Percentiles rank a stretch among this genome's conserved stretches.
phyloP scores from a whole-genome alignment of 2,329 filamentous ascomycete species.

The Cladosporium halotolerans region DNA sequence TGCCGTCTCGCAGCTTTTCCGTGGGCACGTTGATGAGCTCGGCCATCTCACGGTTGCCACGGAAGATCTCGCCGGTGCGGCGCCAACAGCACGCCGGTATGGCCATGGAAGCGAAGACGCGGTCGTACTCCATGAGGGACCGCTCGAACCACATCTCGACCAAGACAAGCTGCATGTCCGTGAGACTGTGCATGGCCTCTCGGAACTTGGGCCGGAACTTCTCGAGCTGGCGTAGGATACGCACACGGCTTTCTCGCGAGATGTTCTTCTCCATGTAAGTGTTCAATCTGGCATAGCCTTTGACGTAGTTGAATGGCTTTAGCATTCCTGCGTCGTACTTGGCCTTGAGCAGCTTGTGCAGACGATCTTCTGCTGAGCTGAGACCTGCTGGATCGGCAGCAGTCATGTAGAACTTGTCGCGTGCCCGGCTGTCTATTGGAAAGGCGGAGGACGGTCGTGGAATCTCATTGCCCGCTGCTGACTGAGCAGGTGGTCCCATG shows the following conservation, averaged over 20 bases:
- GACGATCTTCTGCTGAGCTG: slow-evolving; percentile 82
- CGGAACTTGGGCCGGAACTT: slow-evolving; percentile 92
- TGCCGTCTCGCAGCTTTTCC: slow-evolving; percentile 84
- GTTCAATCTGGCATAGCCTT: slow-evolving; percentile 83
- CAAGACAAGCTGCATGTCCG: slow-evolving; percentile 86
- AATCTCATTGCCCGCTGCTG: slow-evolving; percentile 49
- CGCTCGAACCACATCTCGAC: slow-evolving; percentile 99
- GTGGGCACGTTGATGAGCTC: slow-evolving; percentile 90
- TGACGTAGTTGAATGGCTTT: slow-evolving; percentile 97
- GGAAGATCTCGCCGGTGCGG: slow-evolving; percentile 91
- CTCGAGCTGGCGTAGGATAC: slow-evolving; percentile 85
- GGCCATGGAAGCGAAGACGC: slow-evolving; percentile 97
- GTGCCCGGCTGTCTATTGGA: slow-evolving; percentile 59
- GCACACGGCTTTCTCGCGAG: slow-evolving; percentile 72
- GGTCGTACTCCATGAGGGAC: slow-evolving; percentile 94
- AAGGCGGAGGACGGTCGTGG: slow-evolving; percentile 56
- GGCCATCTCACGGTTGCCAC: slow-evolving; percentile 98
- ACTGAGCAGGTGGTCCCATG: slow-evolving; percentile 32
- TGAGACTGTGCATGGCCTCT: slow-evolving; percentile 86
- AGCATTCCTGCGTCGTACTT: slow-evolving; percentile 94
- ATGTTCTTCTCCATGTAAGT: slow-evolving; percentile 90
- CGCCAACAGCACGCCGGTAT: slow-evolving; percentile 97
- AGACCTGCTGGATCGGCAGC: slow-evolving; percentile 89
- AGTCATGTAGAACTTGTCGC: slow-evolving; percentile 90
- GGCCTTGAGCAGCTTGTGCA: slow-evolving; percentile 87